Evolutionary conservation across 768 basidiomycete species (phyloP).

Genomic region (Amanita molliuscula): DNA sequence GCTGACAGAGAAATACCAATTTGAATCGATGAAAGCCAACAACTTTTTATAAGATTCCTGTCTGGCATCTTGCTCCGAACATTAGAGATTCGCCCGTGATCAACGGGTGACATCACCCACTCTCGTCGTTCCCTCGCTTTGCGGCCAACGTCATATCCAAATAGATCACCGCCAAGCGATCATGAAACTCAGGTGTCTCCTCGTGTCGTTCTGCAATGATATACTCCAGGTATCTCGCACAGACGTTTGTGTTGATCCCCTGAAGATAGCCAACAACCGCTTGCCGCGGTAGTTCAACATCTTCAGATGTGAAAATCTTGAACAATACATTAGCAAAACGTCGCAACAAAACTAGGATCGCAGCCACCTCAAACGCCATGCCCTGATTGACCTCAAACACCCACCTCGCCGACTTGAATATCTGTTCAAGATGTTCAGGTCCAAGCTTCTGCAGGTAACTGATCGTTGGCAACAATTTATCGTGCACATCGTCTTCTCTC

Average conservation of each 20-base stretch:
- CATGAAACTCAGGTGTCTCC: conserved; percentile 60
- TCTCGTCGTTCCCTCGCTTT: conserved; percentile 52
- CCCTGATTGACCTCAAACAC: conserved; percentile 64
- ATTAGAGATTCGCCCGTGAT: too few relatives aligned
- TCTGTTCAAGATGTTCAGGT: conserved; percentile 67
- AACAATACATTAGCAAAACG: not conserved
- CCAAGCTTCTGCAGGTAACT: conserved; percentile 88
- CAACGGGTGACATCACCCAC: conserved; percentile 11
- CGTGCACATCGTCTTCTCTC: conserved; percentile 64
- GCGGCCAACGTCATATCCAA: conserved; percentile 53
- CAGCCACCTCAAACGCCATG: conserved; percentile 65
- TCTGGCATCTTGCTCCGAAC: conserved; percentile 28
- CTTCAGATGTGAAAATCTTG: conserved; percentile 93
- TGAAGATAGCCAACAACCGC: conserved; percentile 75
- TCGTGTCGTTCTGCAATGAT: conserved; percentile 71
- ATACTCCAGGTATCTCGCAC: conserved; percentile 76
- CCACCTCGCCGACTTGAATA: conserved; percentile 81
- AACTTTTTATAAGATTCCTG: conserved; percentile 56
- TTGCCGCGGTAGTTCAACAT: conserved; percentile 77
- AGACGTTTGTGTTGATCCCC: conserved; percentile 54
- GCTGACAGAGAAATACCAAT: conserved; percentile 63
- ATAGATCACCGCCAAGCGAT: conserved; percentile 84
- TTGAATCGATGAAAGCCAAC: conserved; percentile 64
- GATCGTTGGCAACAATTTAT: conserved; percentile 77
- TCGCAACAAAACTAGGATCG: not conserved